These are phyloP conservation scores for Candida easanensis DNA, from an alignment of 805 yeast species.

Conservation along the genomic window DNA sequence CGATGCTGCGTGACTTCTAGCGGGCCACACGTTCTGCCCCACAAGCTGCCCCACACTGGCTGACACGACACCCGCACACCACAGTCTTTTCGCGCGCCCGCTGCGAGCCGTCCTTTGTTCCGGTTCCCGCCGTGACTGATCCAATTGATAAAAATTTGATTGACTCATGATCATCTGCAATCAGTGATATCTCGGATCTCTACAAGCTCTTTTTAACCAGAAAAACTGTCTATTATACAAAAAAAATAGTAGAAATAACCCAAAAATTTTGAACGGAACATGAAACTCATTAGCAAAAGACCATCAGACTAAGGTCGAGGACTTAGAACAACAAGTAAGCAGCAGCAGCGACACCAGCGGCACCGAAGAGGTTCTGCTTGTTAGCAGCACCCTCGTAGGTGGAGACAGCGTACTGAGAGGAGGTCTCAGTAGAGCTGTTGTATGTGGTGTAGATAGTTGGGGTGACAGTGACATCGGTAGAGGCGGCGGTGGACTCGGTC, in stretches of 20 bases:
- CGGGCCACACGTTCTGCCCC: background rate
- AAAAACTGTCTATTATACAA: slow-evolving; percentile 6
- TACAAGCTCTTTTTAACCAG: no score
- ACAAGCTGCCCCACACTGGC: background rate
- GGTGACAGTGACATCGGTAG: slow-evolving; percentile 37
- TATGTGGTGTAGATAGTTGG: slow-evolving; percentile 36
- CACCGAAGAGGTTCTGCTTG: slow-evolving; percentile 22
- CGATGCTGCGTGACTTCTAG: background rate
- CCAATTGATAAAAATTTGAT: no score
- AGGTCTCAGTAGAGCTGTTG: slow-evolving; percentile 19
- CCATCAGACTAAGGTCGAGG: background rate
- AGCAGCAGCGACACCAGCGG: slow-evolving; percentile 29
- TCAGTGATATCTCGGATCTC: no score
- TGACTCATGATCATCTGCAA: no score
- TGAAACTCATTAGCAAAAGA: background rate
- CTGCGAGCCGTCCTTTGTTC: no score
- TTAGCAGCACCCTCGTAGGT: slow-evolving; percentile 25
- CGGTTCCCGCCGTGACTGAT: no score
- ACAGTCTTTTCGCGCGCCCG: no score
- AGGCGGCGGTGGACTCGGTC: slow-evolving; percentile 39
- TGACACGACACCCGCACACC: background rate
- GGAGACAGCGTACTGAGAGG: slow-evolving; percentile 14
- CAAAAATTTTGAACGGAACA: background rate
- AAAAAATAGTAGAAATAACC: slow-evolving; percentile 5
- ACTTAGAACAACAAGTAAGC: slow-evolving; percentile 28